Evolutionary conservation across 768 basidiomycete species (phyloP).

Genomic region (Xanthoconium purpureum): DNA sequence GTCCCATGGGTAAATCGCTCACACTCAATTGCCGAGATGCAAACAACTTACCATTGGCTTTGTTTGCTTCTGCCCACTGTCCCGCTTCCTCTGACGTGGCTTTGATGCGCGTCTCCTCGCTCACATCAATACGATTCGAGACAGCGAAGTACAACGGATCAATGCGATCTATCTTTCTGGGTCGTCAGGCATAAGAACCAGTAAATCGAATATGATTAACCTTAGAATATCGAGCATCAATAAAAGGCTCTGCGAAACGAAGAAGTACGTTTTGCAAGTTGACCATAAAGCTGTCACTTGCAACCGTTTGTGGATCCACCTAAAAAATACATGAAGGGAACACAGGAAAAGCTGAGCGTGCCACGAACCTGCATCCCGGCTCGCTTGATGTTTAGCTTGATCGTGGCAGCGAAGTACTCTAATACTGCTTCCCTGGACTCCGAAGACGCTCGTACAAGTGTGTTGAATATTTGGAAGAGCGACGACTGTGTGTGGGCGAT

Average conservation of each 20-base stretch:
- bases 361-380: slow-evolving; percentile 81
- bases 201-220: slow-evolving; percentile 35
- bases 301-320: slow-evolving; percentile 83
- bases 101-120: slow-evolving; percentile 91
- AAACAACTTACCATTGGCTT: slow-evolving; percentile 39
- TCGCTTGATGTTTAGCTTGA: slow-evolving; percentile 77
- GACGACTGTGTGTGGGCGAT: slow-evolving; percentile 39
- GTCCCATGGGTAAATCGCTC: slow-evolving; percentile 4
- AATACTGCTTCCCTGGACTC: slow-evolving; percentile 79
- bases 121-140: slow-evolving; percentile 68
- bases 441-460: slow-evolving; percentile 79
- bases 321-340: slow-evolving; percentile 26
- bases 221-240: slow-evolving; percentile 89
- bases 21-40: neutral
- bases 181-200: slow-evolving; percentile 4
- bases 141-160: slow-evolving; percentile 79
- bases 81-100: slow-evolving; percentile 86
- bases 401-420: slow-evolving; percentile 71
- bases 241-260: slow-evolving; percentile 89
- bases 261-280: slow-evolving; percentile 83
- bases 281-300: slow-evolving; percentile 89
- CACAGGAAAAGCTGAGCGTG: neutral
- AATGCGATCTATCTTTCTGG: slow-evolving; percentile 78
- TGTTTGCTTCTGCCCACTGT: slow-evolving; percentile 61
- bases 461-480: slow-evolving; percentile 85